Percentiles rank a stretch among this genome's conserved stretches.
Evolutionary conservation across 805 yeast species (phyloP).

Genomic region (Kodamaea lidongshanica): DNA sequence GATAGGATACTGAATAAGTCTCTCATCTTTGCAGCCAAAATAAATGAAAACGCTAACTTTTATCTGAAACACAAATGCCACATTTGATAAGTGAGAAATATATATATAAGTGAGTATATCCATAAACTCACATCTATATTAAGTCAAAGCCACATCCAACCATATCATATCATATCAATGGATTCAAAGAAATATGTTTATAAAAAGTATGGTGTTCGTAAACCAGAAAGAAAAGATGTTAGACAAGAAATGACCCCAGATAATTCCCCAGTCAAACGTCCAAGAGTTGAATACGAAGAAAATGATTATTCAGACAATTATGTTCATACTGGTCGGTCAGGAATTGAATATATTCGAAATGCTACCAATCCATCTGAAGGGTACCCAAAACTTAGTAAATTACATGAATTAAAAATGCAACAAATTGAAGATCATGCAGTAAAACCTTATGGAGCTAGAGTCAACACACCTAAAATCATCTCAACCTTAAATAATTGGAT

Average conservation of each 20-base stretch:
- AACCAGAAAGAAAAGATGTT: neutral
- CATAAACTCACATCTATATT: too few species aligned
- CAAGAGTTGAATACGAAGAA: constrained; percentile 21
- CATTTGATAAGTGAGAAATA: too few species aligned
- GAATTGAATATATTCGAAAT: constrained; percentile 63
- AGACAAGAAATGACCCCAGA: neutral
- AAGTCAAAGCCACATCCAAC: too few species aligned
- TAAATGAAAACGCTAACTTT: too few species aligned
- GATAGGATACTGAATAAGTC: too few species aligned
- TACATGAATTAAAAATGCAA: constrained; percentile 57
- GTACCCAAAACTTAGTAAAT: constrained; percentile 72
- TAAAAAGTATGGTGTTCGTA: constrained; percentile 16
- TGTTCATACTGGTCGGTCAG: constrained; percentile 56
- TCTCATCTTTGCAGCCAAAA: too few species aligned
- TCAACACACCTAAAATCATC: constrained; percentile 47
- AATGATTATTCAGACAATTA: constrained; percentile 73
- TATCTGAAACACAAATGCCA: too few species aligned
- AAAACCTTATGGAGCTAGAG: constrained; percentile 61
- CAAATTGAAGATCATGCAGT: constrained; percentile 51
- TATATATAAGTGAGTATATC: too few species aligned
- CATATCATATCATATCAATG: too few species aligned
- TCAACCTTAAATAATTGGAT: constrained; percentile 60
- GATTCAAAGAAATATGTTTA: constrained; percentile 13
- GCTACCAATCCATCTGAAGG: constrained; percentile 66
- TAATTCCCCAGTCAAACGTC: constrained; percentile 1